Conservation (phyloP, 805 yeast species). For the Metschnikowia henanensis region DNA sequence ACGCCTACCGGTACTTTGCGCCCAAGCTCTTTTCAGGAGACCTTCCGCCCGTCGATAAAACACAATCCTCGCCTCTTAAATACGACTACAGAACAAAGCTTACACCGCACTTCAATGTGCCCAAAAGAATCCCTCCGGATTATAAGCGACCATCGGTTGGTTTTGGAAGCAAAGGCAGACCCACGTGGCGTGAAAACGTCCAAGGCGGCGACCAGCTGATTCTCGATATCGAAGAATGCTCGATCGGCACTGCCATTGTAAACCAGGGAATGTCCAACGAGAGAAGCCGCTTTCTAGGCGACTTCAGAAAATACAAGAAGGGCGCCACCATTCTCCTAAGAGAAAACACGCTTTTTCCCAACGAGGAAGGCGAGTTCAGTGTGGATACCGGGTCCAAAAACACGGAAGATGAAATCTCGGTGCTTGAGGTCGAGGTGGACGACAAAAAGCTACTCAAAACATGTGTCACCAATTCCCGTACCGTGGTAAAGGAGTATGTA, state of each 20-base stretch:
- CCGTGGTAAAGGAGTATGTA: conserved; percentile 74
- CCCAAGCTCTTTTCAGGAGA: conserved; percentile 45
- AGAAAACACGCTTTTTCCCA: conserved; percentile 59
- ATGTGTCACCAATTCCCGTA: conserved; percentile 77
- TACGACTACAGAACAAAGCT: conserved; percentile 85
- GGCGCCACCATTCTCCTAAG: conserved; percentile 88
- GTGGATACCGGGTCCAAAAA: conserved; percentile 45
- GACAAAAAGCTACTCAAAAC: conserved; percentile 49
- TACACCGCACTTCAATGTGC: conserved; percentile 92
- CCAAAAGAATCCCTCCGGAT: conserved; percentile 46
- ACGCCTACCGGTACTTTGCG: conserved; percentile 81
- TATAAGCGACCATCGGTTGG: conserved; percentile 71
- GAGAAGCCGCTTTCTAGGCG: conserved; percentile 52
- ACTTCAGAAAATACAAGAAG: conserved; percentile 52
- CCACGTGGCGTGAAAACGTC: conserved; percentile 55
- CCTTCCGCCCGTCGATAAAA: conserved; percentile 62
- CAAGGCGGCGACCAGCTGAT: conserved; percentile 64
- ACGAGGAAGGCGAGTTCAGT: conserved; percentile 24
- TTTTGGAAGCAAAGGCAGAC: conserved; percentile 84
- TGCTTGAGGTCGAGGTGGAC: conserved; percentile 25
- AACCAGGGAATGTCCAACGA: conserved; percentile 74
- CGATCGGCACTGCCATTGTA: conserved; percentile 80
- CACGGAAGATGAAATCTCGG: conserved; percentile 31
- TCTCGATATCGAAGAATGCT: conserved; percentile 91
- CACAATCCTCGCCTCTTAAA: conserved; percentile 75